Evolutionary conservation across 192 early-diverging fungal genomes (phyloP).

Genomic region (Backusella tuberculispora): DNA sequence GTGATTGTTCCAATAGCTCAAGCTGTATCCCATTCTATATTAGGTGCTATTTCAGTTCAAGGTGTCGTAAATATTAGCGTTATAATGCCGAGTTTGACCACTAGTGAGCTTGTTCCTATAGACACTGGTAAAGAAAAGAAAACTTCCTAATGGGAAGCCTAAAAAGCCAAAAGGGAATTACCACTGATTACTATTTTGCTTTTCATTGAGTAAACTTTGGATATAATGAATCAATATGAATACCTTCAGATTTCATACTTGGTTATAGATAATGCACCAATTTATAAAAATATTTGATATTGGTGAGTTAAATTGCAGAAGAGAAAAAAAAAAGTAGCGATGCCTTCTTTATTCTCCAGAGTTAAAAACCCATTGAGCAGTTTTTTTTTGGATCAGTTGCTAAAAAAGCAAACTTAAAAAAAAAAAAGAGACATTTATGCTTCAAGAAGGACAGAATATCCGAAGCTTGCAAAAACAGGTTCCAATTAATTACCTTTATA

Average conservation of each 20-base stretch:
- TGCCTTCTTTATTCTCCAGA: conserved; percentile 10
- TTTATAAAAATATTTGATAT: not conserved
- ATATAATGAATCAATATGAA: conserved; percentile 2
- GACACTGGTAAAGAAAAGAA: not conserved
- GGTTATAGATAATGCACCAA: conserved; percentile 15
- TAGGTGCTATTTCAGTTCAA: not conserved
- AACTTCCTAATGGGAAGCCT: not conserved
- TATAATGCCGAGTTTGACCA: not conserved
- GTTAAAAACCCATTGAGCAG: too few relatives aligned
- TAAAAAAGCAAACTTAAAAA: not conserved
- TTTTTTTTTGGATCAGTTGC: conserved; percentile 12
- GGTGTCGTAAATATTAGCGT: not conserved
- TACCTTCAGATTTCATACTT: not conserved
- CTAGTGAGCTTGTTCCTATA: too few relatives aligned
- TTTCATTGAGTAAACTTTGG: not conserved
- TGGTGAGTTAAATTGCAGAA: too few relatives aligned
- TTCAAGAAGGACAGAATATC: not conserved
- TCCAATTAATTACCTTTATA: not conserved
- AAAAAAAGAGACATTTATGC: conserved; percentile 12
- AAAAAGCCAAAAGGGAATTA: not conserved
- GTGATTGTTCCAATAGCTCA: too few relatives aligned
- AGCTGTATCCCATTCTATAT: not conserved
- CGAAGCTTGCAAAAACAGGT: not conserved
- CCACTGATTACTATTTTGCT: not conserved
- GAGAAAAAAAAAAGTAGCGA: not conserved